phyloP scores from a whole-genome alignment of 257 asterid species.

The Marsdenia floribunda region DNA sequence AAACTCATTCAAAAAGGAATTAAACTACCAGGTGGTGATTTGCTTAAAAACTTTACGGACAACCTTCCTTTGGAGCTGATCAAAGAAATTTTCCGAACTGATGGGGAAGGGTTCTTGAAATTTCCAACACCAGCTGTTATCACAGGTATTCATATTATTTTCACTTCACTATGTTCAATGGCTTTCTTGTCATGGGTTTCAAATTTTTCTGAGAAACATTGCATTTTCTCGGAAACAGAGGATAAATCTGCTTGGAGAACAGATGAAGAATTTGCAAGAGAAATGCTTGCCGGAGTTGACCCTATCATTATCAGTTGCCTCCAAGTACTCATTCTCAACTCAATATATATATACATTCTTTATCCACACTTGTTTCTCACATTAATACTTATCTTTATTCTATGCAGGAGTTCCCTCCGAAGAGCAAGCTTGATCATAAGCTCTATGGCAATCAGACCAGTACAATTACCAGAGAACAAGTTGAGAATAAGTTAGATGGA shows the following conservation, averaged over 20 bases:
- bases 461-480: slow-evolving; percentile 42
- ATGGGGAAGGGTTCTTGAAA: slow-evolving; percentile 49
- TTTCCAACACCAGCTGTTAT: slow-evolving; percentile 62
- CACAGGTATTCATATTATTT: slow-evolving; percentile 33
- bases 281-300: slow-evolving; percentile 76
- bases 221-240: slow-evolving; percentile 27
- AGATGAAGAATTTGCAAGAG: slow-evolving; percentile 75
- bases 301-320: slow-evolving; percentile 61
- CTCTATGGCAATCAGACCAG: slow-evolving; percentile 58
- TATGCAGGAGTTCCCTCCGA: slow-evolving; percentile 66
- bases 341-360: neutral
- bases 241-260: slow-evolving; percentile 65
- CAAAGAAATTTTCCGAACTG: slow-evolving; percentile 50
- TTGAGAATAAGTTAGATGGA: slow-evolving; percentile 43
- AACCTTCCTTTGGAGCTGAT: slow-evolving; percentile 46
- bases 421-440: slow-evolving; percentile 51
- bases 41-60: slow-evolving; percentile 32
- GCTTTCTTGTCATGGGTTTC: neutral
- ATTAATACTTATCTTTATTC: neutral
- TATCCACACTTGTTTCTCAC: neutral
- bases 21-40: slow-evolving; percentile 30
- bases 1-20: slow-evolving; percentile 47
- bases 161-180: neutral
- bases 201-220: neutral
- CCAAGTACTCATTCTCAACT: slow-evolving; percentile 33